Conservation (phyloP, 1,284 basidiomycete genomes). For the Trametes pubescens region DNA sequence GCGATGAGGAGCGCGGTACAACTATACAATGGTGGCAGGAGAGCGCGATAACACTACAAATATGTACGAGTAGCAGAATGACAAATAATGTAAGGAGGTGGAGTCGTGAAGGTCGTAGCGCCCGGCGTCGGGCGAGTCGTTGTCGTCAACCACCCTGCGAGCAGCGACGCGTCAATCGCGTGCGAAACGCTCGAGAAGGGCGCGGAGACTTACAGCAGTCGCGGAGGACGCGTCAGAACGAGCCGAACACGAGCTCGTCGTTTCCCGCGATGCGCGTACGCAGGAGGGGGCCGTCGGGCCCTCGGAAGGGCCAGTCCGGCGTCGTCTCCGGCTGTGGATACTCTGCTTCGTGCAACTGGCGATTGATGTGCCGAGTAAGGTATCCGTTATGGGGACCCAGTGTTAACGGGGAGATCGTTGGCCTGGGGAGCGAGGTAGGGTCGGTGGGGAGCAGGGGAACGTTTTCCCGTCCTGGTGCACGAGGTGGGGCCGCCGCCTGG, state of each 20-base stretch:
- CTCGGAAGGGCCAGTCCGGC: neutral
- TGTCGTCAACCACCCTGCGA: neutral
- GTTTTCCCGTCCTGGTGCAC: no score
- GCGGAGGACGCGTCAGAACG: slow-evolving; percentile 3
- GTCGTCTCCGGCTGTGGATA: no score
- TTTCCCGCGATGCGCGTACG: neutral
- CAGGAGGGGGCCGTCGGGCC: neutral
- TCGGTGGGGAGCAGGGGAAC: no score
- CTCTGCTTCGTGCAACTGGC: neutral
- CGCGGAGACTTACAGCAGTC: neutral
- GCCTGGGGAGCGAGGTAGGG: no score
- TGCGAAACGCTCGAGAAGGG: neutral
- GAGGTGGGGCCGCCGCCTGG: no score
- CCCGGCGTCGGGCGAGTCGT: slow-evolving; percentile 26
- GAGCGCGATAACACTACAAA: neutral
- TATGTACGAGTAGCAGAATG: neutral
- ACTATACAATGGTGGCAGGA: neutral
- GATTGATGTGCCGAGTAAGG: neutral
- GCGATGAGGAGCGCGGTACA: neutral
- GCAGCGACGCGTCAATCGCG: neutral
- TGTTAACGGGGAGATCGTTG: no score
- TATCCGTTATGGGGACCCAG: slow-evolving; percentile 1
- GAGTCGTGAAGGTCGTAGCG: slow-evolving; percentile 46
- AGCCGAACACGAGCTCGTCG: slow-evolving; percentile 11
- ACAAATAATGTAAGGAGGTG: neutral